These are phyloP conservation scores for Ophiognomonia clavigignenti-juglandacearum DNA, from an alignment of 2,329 filamentous ascomycete species.

Conservation along the genomic window DNA sequence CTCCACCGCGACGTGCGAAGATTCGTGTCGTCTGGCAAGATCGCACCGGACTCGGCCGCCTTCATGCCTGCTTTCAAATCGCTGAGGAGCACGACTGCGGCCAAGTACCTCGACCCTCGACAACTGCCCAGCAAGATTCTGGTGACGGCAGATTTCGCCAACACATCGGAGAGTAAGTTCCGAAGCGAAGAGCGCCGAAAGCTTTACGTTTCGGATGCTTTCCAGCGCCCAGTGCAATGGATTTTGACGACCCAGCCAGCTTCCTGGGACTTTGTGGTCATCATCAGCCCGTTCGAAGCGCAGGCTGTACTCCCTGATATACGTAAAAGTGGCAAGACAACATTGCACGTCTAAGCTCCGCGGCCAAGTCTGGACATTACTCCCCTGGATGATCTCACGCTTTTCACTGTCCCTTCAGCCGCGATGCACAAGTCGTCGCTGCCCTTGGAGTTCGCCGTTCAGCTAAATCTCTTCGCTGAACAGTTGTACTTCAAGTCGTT, in stretches of 20 bases:
- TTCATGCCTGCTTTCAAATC: constrained; percentile 41
- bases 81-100: constrained; percentile 36
- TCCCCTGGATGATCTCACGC: constrained; percentile 39
- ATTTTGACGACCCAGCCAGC: constrained; percentile 32
- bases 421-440: constrained; percentile 13
- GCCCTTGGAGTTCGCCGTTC: constrained; percentile 27
- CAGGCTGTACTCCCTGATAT: constrained; percentile 43
- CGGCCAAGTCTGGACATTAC: constrained; percentile 31
- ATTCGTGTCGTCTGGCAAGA: constrained; percentile 34
- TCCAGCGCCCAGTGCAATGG: constrained; percentile 50
- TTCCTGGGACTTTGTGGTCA: constrained; percentile 30
- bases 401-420: constrained; percentile 34
- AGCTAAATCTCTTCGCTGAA: constrained; percentile 64
- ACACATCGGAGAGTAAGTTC: constrained; percentile 38
- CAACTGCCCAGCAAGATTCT: constrained; percentile 28
- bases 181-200: neutral
- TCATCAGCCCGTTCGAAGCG: constrained; percentile 60
- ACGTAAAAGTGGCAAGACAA: constrained; percentile 25
- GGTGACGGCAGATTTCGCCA: constrained; percentile 46
- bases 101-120: constrained; percentile 26
- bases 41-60: constrained; percentile 24
- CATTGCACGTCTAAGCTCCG: constrained; percentile 48
- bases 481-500: constrained; percentile 57
- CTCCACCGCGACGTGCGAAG: constrained; percentile 37
- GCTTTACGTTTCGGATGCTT: constrained; percentile 36